These are phyloP conservation scores for Lagenidium sp. DNA, from an alignment of 352 stramenopile species.

Conservation along the genomic window DNA sequence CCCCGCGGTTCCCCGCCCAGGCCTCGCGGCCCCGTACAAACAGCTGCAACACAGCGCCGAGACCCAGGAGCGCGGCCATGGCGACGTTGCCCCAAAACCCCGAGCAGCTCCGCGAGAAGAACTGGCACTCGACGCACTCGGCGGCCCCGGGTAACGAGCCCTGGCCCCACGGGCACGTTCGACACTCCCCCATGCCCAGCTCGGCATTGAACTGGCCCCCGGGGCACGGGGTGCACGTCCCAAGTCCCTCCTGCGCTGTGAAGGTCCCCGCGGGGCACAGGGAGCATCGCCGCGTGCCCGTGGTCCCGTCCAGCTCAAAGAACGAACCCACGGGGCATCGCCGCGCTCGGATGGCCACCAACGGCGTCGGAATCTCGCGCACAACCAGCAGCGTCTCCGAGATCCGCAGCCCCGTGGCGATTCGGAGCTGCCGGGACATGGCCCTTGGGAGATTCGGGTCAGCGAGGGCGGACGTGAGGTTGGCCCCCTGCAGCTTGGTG, in stretches of 20 bases:
- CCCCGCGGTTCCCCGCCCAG: too few relatives aligned
- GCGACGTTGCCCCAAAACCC: neutral
- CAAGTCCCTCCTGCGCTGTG: slow-evolving; percentile 23
- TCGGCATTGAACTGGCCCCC: slow-evolving; percentile 24
- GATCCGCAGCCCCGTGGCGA: too few relatives aligned
- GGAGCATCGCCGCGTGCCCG: slow-evolving; percentile 23
- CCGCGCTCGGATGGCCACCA: too few relatives aligned
- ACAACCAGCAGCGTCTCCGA: too few relatives aligned
- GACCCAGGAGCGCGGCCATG: neutral
- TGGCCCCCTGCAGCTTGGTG: too few relatives aligned
- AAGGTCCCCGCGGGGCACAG: slow-evolving; percentile 29
- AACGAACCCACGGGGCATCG: slow-evolving; percentile 18
- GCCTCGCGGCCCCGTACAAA: neutral
- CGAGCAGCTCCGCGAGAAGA: neutral
- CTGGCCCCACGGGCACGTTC: slow-evolving; percentile 40
- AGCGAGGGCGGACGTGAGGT: too few relatives aligned
- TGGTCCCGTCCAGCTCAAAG: slow-evolving; percentile 19
- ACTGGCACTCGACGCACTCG: neutral
- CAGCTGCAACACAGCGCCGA: neutral
- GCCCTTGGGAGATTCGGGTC: too few relatives aligned
- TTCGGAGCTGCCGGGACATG: too few relatives aligned
- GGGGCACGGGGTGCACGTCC: slow-evolving; percentile 27
- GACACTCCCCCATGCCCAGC: slow-evolving; percentile 25
- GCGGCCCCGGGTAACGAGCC: slow-evolving; percentile 23
- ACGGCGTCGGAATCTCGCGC: too few relatives aligned